These are phyloP conservation scores for Cucumis sativus DNA, from an alignment of 306 rosid species.

Conservation along the genomic window Cucumber_9930_V3 NC_026655.2:20823501-20824000, in stretches of 20 bases:
- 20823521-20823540: too few relatives aligned
- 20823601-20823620: too few relatives aligned
- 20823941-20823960: conserved; percentile 1
- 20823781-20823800: not conserved
- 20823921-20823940: not conserved
- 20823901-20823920: not conserved
- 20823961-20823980: not conserved
- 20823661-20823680: too few relatives aligned
- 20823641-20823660: too few relatives aligned
- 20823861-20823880: not conserved
- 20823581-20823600: too few relatives aligned
- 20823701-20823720: too few relatives aligned
- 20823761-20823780: not conserved
- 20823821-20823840: not conserved
- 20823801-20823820: not conserved
- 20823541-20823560: too few relatives aligned
- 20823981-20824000: not conserved
- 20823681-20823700: too few relatives aligned
- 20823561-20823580: too few relatives aligned
- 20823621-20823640: too few relatives aligned
- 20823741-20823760: not conserved
- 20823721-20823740: too few relatives aligned
- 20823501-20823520: too few relatives aligned
- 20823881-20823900: not conserved
- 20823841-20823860: not conserved